A percentile compares a stretch with the other conserved stretches of the same genome.
phyloP scores from a whole-genome alignment of 2,329 filamentous ascomycete species.

The Aspergillus latus region DNA sequence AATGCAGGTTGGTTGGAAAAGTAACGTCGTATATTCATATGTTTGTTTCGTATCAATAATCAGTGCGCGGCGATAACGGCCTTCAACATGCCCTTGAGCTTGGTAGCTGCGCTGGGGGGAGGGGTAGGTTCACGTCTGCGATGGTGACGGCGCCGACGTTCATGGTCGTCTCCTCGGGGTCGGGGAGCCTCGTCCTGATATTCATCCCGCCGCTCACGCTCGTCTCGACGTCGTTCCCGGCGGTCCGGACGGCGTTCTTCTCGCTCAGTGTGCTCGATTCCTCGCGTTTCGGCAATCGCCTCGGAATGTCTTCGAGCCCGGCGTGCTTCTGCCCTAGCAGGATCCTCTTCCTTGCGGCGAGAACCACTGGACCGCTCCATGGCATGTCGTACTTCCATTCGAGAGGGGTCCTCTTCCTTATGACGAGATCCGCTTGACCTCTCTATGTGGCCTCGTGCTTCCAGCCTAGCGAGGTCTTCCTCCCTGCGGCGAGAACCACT shows the following conservation, averaged over 20 bases:
- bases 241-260: neutral
- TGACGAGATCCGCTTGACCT: neutral
- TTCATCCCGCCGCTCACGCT: constrained; percentile 6
- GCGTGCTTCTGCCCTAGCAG: constrained; percentile 26
- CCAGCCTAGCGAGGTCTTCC: constrained; percentile 29
- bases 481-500: constrained; percentile 30
- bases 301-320: constrained; percentile 25
- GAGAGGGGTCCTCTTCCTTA: neutral
- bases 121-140: constrained; percentile 32
- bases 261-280: constrained; percentile 14
- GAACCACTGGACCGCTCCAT: constrained; percentile 28
- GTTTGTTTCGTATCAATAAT: constrained; percentile 5
- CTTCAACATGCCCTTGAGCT: constrained; percentile 32
- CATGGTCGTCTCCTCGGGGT: constrained; percentile 18
- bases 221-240: neutral
- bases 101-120: constrained; percentile 29
- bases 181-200: constrained; percentile 8
- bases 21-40: neutral
- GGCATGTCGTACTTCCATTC: constrained; percentile 27
- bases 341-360: constrained; percentile 31
- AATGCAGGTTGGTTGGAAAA: constrained; percentile 9
- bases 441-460: constrained; percentile 21
- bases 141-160: constrained; percentile 28
- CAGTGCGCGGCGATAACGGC: constrained; percentile 32
- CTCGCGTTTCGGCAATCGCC: constrained; percentile 23